These are phyloP conservation scores for Boletus sp. DNA, from an alignment of 768 basidiomycete species.

Conservation along the genomic window DNA sequence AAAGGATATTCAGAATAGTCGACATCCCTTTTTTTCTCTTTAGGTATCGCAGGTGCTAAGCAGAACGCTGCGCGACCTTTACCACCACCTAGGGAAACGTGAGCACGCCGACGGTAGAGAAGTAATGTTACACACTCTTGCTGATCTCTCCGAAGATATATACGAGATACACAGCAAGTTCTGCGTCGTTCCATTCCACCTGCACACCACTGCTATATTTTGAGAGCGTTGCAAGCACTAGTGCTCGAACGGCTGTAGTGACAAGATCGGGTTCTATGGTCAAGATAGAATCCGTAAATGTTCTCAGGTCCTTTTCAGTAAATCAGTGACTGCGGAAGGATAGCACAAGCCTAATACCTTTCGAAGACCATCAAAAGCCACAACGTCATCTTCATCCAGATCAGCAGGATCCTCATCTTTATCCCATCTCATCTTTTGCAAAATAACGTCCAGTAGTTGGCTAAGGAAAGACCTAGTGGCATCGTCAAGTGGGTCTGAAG, in stretches of 20 bases:
- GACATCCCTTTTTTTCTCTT: slow-evolving; percentile 61
- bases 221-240: slow-evolving; percentile 74
- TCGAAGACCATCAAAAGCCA: slow-evolving; percentile 81
- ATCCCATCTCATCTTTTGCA: slow-evolving; percentile 92
- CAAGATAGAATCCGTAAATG: slow-evolving; percentile 83
- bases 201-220: slow-evolving; percentile 57
- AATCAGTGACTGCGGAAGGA: slow-evolving; percentile 13
- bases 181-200: slow-evolving; percentile 89
- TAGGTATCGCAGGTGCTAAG: slow-evolving; percentile 65
- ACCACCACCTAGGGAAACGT: slow-evolving; percentile 51
- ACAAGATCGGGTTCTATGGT: slow-evolving; percentile 85
- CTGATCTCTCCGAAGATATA: slow-evolving; percentile 93
- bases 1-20: slow-evolving; percentile 82
- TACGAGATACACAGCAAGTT: slow-evolving; percentile 89
- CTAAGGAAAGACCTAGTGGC: slow-evolving; percentile 73
- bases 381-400: slow-evolving; percentile 83
- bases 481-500: slow-evolving; percentile 60
- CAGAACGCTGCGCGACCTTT: slow-evolving; percentile 89
- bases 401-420: slow-evolving; percentile 76
- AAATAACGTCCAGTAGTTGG: slow-evolving; percentile 71
- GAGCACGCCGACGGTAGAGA: not conserved
- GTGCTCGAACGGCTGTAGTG: slow-evolving; percentile 67
- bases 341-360: slow-evolving; percentile 50
- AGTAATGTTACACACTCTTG: slow-evolving; percentile 58
- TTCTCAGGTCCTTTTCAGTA: slow-evolving; percentile 69